phyloP scores from a whole-genome alignment of 2,329 filamentous ascomycete species.

The Hirsutella rhossiliensis region DNA sequence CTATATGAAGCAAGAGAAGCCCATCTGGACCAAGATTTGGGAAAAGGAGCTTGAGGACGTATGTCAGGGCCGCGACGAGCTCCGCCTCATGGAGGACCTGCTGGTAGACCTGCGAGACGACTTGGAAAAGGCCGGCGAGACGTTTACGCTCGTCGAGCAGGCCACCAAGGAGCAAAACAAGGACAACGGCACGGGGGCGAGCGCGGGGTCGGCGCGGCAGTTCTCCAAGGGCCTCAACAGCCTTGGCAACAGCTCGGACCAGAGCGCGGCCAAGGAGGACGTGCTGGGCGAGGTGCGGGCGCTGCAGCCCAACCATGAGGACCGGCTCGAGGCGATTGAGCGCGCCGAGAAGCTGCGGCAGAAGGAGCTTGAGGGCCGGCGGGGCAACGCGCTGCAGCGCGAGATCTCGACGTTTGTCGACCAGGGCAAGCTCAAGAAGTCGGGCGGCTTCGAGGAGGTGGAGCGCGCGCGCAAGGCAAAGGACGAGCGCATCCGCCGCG shows the following conservation, averaged over 20 bases:
- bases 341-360: conserved; percentile 87
- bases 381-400: conserved; percentile 65
- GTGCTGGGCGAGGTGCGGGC: conserved; percentile 89
- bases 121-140: conserved; percentile 85
- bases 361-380: conserved; percentile 71
- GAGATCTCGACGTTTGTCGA: conserved; percentile 79
- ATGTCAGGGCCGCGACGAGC: conserved; percentile 86
- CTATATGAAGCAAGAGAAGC: conserved; percentile 82
- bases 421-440: conserved; percentile 90
- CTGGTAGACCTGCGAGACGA: conserved; percentile 88
- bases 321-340: conserved; percentile 87
- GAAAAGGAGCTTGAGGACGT: conserved; percentile 94
- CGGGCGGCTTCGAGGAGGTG: conserved; percentile 86
- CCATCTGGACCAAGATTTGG: conserved; percentile 98
- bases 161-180: conserved; percentile 97
- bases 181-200: conserved; percentile 43
- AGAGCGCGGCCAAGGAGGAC: conserved; percentile 74
- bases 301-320: conserved; percentile 87
- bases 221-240: conserved; percentile 43
- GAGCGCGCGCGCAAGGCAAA: conserved; percentile 74
- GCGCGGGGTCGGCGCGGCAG: conserved; percentile 38
- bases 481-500: conserved; percentile 74
- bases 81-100: conserved; percentile 93
- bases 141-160: conserved; percentile 90
- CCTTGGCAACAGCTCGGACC: conserved; percentile 50